These are phyloP conservation scores for Pyropia haitanensis DNA, from an alignment of 23 red algal genomes.

Conservation along the genomic window DNA sequence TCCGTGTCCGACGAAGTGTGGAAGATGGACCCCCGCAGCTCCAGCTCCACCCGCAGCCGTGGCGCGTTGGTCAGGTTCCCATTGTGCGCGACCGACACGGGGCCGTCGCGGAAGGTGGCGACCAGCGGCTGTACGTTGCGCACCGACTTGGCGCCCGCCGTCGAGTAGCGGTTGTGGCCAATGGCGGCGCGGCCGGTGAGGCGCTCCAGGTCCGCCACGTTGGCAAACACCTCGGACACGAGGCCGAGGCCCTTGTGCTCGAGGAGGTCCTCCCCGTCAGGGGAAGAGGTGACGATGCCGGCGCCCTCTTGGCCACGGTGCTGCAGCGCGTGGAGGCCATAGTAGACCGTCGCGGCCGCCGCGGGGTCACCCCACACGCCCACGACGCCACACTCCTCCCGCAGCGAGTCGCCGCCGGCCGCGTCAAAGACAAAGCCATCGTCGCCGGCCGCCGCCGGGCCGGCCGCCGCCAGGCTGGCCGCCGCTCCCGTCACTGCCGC, in stretches of 20 bases:
- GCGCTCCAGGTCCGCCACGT: constrained; percentile 17
- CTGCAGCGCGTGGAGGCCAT: constrained; percentile 83
- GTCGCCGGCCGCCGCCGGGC: too few species aligned
- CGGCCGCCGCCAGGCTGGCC: too few species aligned
- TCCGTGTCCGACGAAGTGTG: constrained; percentile 91
- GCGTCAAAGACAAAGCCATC: too few species aligned
- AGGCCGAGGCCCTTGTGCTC: constrained; percentile 93
- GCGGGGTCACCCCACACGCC: constrained; percentile 47
- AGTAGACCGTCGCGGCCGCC: constrained; percentile 67
- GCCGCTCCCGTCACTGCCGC: too few species aligned
- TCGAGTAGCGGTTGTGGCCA: constrained; percentile 92
- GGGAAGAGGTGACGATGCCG: constrained; percentile 61
- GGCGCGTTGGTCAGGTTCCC: constrained; percentile 95
- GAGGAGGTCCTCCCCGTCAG: constrained; percentile 14
- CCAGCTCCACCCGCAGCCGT: constrained; percentile 49
- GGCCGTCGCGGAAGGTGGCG: constrained; percentile 63
- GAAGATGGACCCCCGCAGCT: constrained; percentile 94
- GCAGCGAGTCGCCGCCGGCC: constrained; percentile 9
- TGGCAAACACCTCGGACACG: constrained; percentile 79
- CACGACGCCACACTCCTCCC: constrained; percentile 94
- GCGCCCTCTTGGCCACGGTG: constrained; percentile 97
- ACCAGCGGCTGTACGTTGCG: constrained; percentile 95
- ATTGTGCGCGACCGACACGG: constrained; percentile 91
- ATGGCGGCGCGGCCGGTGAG: constrained; percentile 53
- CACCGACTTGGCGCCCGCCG: constrained; percentile 82